Base-by-base conservation (phyloP, 2,329 filamentous ascomycete genomes). In the Herpotrichia juniperi region DNA sequence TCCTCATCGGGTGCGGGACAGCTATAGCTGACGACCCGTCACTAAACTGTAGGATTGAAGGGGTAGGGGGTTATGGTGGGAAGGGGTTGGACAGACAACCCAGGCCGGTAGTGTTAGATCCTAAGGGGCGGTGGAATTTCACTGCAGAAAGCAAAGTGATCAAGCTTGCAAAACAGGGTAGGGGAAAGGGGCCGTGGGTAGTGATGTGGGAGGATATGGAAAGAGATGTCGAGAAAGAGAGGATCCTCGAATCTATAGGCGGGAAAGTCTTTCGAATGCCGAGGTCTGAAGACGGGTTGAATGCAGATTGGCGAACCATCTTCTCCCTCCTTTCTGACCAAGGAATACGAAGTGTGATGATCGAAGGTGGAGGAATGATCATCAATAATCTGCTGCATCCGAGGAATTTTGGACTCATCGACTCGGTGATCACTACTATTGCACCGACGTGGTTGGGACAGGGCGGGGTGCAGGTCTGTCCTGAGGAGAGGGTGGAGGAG, bases 401-500 rank as follows among this genome's bases (percentile, higher is more conserved):
- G 2, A 76, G 78, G 24, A 84, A 86, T 63, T 78, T 84, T 14
- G 63, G 71, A n/a, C 76, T 92, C 8, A 79, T 96, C 35, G 83
- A 91, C 67, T 88, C 88, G 2, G 87, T 96, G 43, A 89, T 97
- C 63, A 81, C 97, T 51, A 97, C 93, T 0, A 86, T 97, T 65
- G 92, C 93, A 2, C 93, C 93, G 8, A 91, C 87, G 0, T 97
- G 91, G 84, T 80, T 97, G n/a, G 93, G 93, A 1, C 81, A 83
- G 53, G 91, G 90, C 2, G 91, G 91, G 7, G 90, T 97, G 9
- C 81, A 86, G 10, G 90, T 96, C 2, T 87, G 85, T 42, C 93
- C 93, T 1, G 79, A 84, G 17, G 79, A 84, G 28, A 81, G 80
- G 34, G 64, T 72, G 50, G 71, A 75, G 2, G 69, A 79, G 16